phyloP scores from a whole-genome alignment of 352 stramenopile species.

The Globisporangium cylindrosporum region DNA sequence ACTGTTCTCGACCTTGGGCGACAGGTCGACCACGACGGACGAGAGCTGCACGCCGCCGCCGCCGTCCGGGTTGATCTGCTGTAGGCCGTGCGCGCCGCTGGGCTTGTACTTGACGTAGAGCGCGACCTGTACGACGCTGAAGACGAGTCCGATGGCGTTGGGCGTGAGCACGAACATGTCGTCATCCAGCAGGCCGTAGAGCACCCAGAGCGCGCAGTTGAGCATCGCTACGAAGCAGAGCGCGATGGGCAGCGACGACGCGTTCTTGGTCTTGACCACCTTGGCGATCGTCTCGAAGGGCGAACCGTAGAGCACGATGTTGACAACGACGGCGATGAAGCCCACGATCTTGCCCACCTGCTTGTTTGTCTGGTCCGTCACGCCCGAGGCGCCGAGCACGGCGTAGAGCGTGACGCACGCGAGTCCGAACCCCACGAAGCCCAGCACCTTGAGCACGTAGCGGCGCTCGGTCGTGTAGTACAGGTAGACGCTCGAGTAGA shows the following conservation, averaged over 20 bases:
- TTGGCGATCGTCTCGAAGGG: constrained; percentile 32
- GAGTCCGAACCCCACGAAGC: neutral
- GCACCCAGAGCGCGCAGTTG: constrained; percentile 55
- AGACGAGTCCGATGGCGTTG: constrained; percentile 30
- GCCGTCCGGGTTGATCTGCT: neutral
- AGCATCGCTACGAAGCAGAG: constrained; percentile 42
- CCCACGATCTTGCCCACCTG: constrained; percentile 15
- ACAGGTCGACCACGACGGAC: neutral
- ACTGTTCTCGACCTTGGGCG: constrained; percentile 1
- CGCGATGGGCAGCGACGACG: constrained; percentile 44
- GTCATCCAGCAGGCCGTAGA: constrained; percentile 46
- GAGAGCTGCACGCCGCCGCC: neutral
- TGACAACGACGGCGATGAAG: constrained; percentile 22
- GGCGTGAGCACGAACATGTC: constrained; percentile 51
- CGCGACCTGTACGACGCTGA: constrained; percentile 37
- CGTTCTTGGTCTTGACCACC: constrained; percentile 27
- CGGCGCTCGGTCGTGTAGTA: neutral
- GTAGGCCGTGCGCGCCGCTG: neutral
- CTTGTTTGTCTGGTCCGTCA: constrained; percentile 23
- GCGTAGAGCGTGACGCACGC: constrained; percentile 24
- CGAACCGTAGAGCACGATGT: constrained; percentile 30
- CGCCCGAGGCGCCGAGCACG: constrained; percentile 22
- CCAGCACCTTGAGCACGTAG: constrained; percentile 12
- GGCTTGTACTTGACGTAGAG: constrained; percentile 44
- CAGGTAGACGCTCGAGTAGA: constrained; percentile 3